These are phyloP conservation scores for Talaromyces stipitatus DNA, from an alignment of 495 filamentous ascomycete genomes.

Conservation along the genomic window DNA sequence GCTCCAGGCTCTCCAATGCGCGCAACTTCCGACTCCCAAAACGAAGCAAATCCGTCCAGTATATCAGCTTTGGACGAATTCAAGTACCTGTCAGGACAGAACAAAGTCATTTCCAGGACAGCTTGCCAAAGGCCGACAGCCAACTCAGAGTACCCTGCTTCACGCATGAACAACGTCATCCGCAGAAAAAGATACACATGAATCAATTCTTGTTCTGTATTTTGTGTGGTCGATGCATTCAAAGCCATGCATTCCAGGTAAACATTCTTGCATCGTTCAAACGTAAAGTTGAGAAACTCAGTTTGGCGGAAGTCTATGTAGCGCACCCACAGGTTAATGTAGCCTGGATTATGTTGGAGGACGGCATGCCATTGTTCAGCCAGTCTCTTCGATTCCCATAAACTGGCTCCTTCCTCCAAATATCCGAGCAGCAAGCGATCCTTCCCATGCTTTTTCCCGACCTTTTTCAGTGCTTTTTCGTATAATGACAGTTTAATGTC, in stretches of 20 bases:
- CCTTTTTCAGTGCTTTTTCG: slow-evolving; percentile 62
- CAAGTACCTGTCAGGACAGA: slow-evolving; percentile 31
- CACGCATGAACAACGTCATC: slow-evolving; percentile 61
- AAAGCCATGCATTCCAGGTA: slow-evolving; percentile 53
- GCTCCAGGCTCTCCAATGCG: slow-evolving; percentile 70
- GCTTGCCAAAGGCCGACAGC: slow-evolving; percentile 79
- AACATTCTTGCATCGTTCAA: slow-evolving; percentile 50
- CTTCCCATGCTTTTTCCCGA: slow-evolving; percentile 26
- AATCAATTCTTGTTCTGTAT: slow-evolving; percentile 29
- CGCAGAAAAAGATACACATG: slow-evolving; percentile 70
- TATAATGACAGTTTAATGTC: slow-evolving; percentile 78
- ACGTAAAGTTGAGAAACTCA: slow-evolving; percentile 58
- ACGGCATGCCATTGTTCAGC: slow-evolving; percentile 57
- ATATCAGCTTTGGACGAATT: slow-evolving; percentile 7
- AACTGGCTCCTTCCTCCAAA: slow-evolving; percentile 59
- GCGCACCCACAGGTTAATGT: slow-evolving; percentile 59
- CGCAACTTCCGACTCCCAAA: slow-evolving; percentile 82
- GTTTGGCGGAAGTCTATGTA: slow-evolving; percentile 73
- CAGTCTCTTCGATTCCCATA: slow-evolving; percentile 64
- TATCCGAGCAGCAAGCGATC: slow-evolving; percentile 57
- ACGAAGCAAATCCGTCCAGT: slow-evolving; percentile 52
- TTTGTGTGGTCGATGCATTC: slow-evolving; percentile 19
- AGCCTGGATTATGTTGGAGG: slow-evolving; percentile 48
- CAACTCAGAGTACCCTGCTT: slow-evolving; percentile 75
- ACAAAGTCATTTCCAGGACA: slow-evolving; percentile 65